Percentiles rank a stretch among this genome's conserved stretches.
These are phyloP conservation scores for Phaeosphaeria sp. DNA, from an alignment of 2,329 filamentous ascomycete species.

Conservation along the genomic window DNA sequence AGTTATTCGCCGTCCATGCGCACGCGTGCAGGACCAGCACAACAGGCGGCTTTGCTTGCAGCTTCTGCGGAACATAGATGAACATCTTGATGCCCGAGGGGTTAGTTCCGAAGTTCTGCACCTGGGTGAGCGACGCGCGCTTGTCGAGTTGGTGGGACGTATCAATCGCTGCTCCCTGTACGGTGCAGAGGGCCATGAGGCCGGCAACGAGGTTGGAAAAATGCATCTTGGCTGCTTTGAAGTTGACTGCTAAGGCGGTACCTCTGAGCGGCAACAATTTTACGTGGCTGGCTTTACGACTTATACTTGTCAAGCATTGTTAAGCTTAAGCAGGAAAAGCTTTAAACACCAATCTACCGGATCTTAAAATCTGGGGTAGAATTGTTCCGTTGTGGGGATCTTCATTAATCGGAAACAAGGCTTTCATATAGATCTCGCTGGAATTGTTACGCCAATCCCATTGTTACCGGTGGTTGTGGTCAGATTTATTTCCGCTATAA, in stretches of 20 bases:
- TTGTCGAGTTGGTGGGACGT: neutral
- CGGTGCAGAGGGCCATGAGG: neutral
- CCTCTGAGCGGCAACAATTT: neutral
- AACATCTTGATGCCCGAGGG: constrained; percentile 4
- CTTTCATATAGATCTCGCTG: neutral
- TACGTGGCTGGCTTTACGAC: too few relatives aligned
- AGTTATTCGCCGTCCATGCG: neutral
- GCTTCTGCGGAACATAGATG: constrained; percentile 2
- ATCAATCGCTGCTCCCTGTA: neutral
- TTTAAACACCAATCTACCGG: neutral
- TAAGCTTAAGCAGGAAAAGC: neutral
- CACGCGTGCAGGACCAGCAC: constrained; percentile 1
- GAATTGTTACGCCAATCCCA: neutral
- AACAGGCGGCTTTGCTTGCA: constrained; percentile 2
- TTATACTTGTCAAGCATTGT: neutral
- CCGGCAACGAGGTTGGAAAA: constrained; percentile 1
- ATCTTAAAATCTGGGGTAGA: neutral
- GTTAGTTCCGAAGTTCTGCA: neutral
- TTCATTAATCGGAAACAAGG: neutral
- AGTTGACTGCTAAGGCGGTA: too few relatives aligned
- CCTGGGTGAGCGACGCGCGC: constrained; percentile 1
- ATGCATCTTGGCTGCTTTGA: neutral
- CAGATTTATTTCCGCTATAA: neutral
- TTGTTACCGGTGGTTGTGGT: neutral
- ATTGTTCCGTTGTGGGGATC: neutral